Evolutionary conservation across 768 basidiomycete genomes (phyloP).

Genomic region (Cystofilobasidium capitatum): DNA sequence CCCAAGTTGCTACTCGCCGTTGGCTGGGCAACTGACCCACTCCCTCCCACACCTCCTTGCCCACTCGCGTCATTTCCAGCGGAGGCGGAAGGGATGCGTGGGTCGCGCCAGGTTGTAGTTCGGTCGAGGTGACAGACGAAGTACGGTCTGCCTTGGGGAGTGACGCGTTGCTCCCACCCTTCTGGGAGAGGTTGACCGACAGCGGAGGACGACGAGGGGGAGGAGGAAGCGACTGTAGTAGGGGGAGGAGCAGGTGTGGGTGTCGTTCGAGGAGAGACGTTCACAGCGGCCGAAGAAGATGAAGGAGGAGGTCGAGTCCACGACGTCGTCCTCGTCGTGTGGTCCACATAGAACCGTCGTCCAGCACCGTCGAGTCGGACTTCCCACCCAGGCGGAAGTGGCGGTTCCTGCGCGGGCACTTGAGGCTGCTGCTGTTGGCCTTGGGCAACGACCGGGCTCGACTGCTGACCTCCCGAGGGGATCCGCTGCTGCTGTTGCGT

Average conservation of each 20-base stretch:
- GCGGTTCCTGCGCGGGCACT: conserved; percentile 32
- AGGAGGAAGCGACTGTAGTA: conserved; percentile 41
- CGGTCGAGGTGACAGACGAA: conserved; percentile 99
- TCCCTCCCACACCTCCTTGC: no score
- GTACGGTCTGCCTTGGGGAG: conserved; percentile 96
- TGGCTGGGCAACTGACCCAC: conserved; percentile 81
- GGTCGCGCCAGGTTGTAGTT: conserved; percentile 99
- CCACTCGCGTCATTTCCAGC: conserved; percentile 90
- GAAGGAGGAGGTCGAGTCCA: conserved; percentile 66
- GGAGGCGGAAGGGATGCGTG: no score
- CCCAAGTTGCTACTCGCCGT: conserved; percentile 95
- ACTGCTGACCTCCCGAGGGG: conserved; percentile 34
- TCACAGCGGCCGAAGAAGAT: background rate
- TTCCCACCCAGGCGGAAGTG: conserved; percentile 88
- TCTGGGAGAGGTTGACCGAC: conserved; percentile 70
- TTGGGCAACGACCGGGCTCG: background rate
- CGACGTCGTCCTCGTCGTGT: conserved; percentile 92
- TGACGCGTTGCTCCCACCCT: conserved; percentile 98
- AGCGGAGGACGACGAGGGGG: conserved; percentile 27
- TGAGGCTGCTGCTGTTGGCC: conserved; percentile 24
- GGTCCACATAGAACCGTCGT: conserved; percentile 87
- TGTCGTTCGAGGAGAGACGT: conserved; percentile 33
- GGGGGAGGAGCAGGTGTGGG: conserved; percentile 58
- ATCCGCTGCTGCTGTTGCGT: conserved; percentile 36
- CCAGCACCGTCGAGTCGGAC: conserved; percentile 91